phyloP scores from a whole-genome alignment of 2,329 filamentous ascomycete species.

The Ascochyta viciae-villosae region DNA sequence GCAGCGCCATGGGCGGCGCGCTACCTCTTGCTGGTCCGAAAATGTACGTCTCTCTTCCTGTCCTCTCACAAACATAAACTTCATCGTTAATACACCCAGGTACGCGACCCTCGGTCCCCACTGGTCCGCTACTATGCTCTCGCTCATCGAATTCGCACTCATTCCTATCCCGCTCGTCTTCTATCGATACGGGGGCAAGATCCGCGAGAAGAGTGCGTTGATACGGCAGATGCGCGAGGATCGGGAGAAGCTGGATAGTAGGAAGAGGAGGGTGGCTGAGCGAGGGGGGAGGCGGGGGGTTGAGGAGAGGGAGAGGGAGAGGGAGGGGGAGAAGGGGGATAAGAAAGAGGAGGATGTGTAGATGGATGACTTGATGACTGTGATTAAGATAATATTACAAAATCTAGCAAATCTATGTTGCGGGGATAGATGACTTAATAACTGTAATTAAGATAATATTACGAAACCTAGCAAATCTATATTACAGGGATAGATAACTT shows the following conservation, averaged over 20 bases:
- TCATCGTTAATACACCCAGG: conserved; percentile 31
- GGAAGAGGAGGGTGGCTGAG: conserved; percentile 48
- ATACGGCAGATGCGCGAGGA: conserved; percentile 58
- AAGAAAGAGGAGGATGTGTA: conserved; percentile 19
- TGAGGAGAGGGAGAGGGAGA: conserved; percentile 4
- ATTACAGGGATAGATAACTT: too few relatives aligned
- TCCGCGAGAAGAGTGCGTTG: conserved; percentile 62
- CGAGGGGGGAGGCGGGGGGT: conserved; percentile 52
- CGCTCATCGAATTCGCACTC: conserved; percentile 73
- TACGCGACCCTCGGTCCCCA: conserved; percentile 73
- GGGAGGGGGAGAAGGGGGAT: not conserved
- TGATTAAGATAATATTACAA: too few relatives aligned
- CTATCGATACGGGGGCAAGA: conserved; percentile 67
- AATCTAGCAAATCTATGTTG: too few relatives aligned
- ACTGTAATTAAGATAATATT: too few relatives aligned
- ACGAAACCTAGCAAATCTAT: too few relatives aligned
- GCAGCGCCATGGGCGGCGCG: conserved; percentile 76
- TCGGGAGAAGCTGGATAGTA: conserved; percentile 50
- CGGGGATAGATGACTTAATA: too few relatives aligned
- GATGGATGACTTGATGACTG: not conserved
- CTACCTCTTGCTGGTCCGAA: conserved; percentile 76
- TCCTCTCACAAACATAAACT: not conserved
- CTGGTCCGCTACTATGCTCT: conserved; percentile 80
- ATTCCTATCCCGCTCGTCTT: conserved; percentile 84
- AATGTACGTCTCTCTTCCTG: conserved; percentile 54